phyloP scores from a whole-genome alignment of 495 filamentous ascomycete genomes.

The Amniculicola lignicola region DNA sequence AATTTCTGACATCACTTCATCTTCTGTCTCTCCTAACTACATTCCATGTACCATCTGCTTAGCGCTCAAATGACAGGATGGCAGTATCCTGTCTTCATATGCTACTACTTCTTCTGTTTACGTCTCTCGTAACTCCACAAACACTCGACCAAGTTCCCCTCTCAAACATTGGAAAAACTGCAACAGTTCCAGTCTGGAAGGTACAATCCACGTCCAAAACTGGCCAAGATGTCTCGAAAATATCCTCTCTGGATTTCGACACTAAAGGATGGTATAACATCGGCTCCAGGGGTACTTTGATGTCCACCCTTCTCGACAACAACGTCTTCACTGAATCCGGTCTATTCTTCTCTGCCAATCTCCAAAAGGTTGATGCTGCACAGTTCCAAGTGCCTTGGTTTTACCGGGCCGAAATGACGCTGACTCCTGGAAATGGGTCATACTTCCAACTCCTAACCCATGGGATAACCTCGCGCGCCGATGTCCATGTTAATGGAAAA shows the following conservation, averaged over 20 bases:
- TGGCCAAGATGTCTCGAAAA: constrained; percentile 38
- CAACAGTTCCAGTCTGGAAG: constrained; percentile 55
- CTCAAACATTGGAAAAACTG: constrained; percentile 4
- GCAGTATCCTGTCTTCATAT: too few relatives aligned
- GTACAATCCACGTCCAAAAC: constrained; percentile 50
- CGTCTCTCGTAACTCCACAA: too few relatives aligned
- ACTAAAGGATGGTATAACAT: constrained; percentile 55
- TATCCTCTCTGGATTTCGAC: constrained; percentile 51
- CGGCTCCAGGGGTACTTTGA: constrained; percentile 52
- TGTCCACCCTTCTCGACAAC: constrained; percentile 56
- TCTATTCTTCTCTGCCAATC: constrained; percentile 57
- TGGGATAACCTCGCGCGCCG: constrained; percentile 59
- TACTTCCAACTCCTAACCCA: constrained; percentile 56
- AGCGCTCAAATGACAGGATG: too few relatives aligned
- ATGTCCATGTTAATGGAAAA: constrained; percentile 59
- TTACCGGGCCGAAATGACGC: constrained; percentile 56
- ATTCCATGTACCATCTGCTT: too few relatives aligned
- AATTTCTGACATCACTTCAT: too few relatives aligned
- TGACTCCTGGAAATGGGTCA: constrained; percentile 42
- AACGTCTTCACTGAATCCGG: constrained; percentile 54
- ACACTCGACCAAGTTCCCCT: too few relatives aligned
- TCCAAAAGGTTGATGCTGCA: constrained; percentile 46
- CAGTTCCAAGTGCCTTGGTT: constrained; percentile 58
- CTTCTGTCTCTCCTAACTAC: too few relatives aligned
- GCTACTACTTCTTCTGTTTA: too few relatives aligned